phyloP scores from a whole-genome alignment of 2,329 filamentous ascomycete species.

The Aspergillus hortae region DNA sequence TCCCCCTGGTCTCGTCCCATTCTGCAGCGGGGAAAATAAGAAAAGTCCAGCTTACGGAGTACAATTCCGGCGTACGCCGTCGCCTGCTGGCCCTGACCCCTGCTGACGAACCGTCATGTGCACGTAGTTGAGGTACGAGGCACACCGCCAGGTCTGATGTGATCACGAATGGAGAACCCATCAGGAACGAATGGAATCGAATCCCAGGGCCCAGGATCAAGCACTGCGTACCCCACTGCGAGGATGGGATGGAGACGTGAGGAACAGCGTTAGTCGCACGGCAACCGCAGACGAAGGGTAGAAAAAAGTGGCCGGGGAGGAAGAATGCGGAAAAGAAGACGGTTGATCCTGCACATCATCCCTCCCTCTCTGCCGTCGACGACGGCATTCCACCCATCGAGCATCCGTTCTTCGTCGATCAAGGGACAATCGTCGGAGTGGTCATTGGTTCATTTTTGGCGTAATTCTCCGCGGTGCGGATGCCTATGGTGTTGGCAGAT shows the following conservation, averaged over 20 bases:
- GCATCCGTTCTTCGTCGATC: constrained; percentile 8
- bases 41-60: no score
- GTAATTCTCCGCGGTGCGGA: not conserved
- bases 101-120: not conserved
- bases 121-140: not conserved
- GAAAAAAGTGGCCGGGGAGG: constrained; percentile 7
- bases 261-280: not conserved
- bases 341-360: constrained; percentile 14
- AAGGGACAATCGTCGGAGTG: no score
- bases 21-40: no score
- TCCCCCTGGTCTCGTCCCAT: not conserved
- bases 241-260: not conserved
- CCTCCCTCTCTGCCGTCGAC: not conserved
- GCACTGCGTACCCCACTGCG: not conserved
- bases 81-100: not conserved
- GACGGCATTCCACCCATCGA: constrained; percentile 8
- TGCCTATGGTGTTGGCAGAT: not conserved
- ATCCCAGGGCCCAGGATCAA: not conserved
- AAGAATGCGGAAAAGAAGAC: constrained; percentile 2
- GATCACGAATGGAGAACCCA: not conserved
- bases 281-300: not conserved
- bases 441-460: not conserved
- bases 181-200: not conserved
- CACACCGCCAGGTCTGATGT: not conserved
- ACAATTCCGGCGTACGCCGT: not conserved